Conservation (phyloP, 148 eudicot genomes). For the Cornus florida region DNA sequence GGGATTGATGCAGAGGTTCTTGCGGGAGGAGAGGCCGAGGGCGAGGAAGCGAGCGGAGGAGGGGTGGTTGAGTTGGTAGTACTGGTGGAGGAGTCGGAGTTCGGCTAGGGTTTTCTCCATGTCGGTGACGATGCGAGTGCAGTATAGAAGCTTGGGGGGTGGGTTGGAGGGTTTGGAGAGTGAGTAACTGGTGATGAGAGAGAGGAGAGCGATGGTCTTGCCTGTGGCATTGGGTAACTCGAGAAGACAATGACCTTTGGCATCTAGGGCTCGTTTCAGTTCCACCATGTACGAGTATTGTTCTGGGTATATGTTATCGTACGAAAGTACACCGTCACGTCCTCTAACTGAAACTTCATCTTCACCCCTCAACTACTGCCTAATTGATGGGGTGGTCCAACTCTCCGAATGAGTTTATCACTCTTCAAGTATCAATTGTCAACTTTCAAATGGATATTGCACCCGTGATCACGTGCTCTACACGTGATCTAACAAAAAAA, state of each 20-base stretch:
- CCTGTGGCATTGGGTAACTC: conserved; percentile 99
- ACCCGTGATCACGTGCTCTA: too few relatives aligned
- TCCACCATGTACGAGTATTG: conserved; percentile 87
- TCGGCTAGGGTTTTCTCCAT: conserved; percentile 99
- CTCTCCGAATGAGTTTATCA: too few relatives aligned
- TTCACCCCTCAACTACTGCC: too few relatives aligned
- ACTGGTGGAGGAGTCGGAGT: conserved; percentile 66
- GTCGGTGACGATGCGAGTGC: conserved; percentile 96
- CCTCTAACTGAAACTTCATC: conserved; percentile 93
- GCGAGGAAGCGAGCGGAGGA: conserved; percentile 72
- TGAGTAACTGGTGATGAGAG: conserved; percentile 81
- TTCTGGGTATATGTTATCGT: conserved; percentile 93
- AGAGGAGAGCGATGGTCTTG: conserved; percentile 83
- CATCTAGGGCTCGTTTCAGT: conserved; percentile 87
- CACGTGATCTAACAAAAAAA: too few relatives aligned
- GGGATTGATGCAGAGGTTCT: conserved; percentile 82
- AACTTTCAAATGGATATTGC: too few relatives aligned
- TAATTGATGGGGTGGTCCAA: too few relatives aligned
- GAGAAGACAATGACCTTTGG: conserved; percentile 79
- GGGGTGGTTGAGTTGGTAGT: conserved; percentile 59
- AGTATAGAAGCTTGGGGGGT: conserved; percentile 75
- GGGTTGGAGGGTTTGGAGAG: conserved; percentile 75
- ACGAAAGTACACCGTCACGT: conserved; percentile 89
- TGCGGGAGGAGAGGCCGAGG: conserved; percentile 83
- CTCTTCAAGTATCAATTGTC: too few relatives aligned